phyloP scores from a whole-genome alignment of 495 filamentous ascomycete species.

The Schizothecium vesticola region DNA sequence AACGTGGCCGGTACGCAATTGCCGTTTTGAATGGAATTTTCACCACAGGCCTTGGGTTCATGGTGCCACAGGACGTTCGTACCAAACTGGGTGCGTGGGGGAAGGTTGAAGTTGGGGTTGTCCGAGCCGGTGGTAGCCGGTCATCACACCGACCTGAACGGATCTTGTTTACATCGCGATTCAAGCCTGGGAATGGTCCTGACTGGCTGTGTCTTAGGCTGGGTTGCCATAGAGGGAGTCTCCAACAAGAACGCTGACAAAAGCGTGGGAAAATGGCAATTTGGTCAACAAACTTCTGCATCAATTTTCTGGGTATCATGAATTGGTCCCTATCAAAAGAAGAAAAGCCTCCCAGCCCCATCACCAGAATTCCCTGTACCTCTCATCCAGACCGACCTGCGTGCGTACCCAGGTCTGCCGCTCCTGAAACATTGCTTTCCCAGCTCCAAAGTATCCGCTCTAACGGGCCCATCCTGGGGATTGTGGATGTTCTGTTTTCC shows the following conservation, averaged over 20 bases:
- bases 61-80: background rate
- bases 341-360: background rate
- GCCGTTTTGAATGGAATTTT: background rate
- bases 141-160: background rate
- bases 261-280: background rate
- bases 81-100: background rate
- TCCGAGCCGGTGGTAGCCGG: background rate
- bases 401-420: background rate
- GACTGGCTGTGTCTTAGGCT: background rate
- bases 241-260: background rate
- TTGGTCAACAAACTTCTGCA: background rate
- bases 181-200: background rate
- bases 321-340: background rate
- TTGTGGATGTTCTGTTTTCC: background rate
- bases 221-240: background rate
- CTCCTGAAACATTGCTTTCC: background rate
- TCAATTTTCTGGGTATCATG: background rate
- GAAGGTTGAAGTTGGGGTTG: background rate
- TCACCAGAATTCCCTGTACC: background rate
- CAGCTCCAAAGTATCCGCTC: background rate
- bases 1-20: background rate
- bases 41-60: background rate
- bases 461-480: background rate
- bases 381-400: background rate
- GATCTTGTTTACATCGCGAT: background rate